phyloP scores from a whole-genome alignment of 2,329 filamentous ascomycete species.

The Aspergillus sp. region DNA sequence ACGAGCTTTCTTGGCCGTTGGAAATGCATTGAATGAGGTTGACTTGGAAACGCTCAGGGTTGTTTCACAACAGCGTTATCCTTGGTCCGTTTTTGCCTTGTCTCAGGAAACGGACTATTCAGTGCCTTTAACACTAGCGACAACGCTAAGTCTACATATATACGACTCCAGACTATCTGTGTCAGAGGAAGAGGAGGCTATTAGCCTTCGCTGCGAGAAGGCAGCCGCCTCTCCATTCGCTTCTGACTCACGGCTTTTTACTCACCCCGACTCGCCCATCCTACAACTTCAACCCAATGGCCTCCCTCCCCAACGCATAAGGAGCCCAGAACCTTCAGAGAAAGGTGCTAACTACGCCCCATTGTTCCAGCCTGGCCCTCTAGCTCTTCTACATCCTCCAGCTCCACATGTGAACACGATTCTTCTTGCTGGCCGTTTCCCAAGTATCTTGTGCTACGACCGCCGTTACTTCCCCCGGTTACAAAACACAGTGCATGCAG shows the following conservation, averaged over 20 bases:
- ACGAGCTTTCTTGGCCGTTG: conserved; percentile 74
- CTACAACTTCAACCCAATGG: conserved; percentile 29
- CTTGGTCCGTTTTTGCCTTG: conserved; percentile 77
- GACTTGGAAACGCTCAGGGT: conserved; percentile 70
- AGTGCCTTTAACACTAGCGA: conserved; percentile 77
- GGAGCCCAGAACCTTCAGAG: conserved; percentile 29
- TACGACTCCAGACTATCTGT: conserved; percentile 63
- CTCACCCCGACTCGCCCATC: conserved; percentile 26
- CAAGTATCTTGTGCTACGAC: conserved; percentile 84
- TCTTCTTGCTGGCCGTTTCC: conserved; percentile 83
- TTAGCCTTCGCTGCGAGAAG: conserved; percentile 30
- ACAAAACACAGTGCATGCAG: conserved; percentile 75
- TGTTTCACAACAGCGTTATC: conserved; percentile 66
- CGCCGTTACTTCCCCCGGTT: conserved; percentile 77
- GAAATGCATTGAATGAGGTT: conserved; percentile 72
- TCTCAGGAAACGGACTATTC: conserved; percentile 62
- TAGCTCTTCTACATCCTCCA: conserved; percentile 76
- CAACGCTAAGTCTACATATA: conserved; percentile 73
- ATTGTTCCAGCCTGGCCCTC: conserved; percentile 73
- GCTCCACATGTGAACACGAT: conserved; percentile 67
- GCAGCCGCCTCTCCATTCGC: conserved; percentile 15
- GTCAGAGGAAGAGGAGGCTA: conserved; percentile 29
- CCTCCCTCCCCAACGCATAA: conserved; percentile 31
- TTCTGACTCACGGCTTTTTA: conserved; percentile 25
- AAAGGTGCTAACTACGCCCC: conserved; percentile 56